These are phyloP conservation scores for Globisporangium sylvaticum DNA, from an alignment of 352 stramenopile genomes.

Conservation along the genomic window DNA sequence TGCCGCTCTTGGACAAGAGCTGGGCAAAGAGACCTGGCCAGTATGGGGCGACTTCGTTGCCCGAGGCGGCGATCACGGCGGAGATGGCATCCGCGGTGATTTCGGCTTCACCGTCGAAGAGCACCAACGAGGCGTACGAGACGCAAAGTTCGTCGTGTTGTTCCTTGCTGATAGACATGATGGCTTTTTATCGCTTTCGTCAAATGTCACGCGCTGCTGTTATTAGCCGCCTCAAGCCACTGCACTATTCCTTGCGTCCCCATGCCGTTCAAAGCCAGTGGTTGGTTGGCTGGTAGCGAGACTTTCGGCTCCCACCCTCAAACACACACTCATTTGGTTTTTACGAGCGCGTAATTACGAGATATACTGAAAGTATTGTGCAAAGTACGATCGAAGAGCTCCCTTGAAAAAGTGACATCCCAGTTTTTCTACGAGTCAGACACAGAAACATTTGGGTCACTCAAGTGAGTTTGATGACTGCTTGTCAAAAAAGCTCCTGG, in stretches of 20 bases:
- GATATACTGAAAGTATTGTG: not conserved
- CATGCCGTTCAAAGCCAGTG: slow-evolving; percentile 4
- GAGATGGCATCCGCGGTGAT: slow-evolving; percentile 72
- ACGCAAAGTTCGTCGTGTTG: slow-evolving; percentile 85
- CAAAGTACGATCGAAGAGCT: slow-evolving; percentile 2
- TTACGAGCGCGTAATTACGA: slow-evolving; percentile 10
- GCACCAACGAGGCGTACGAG: slow-evolving; percentile 79
- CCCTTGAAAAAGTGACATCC: not conserved
- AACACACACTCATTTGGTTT: not conserved
- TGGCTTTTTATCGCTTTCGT: slow-evolving; percentile 48
- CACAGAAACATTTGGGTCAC: not conserved
- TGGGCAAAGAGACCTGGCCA: slow-evolving; percentile 72
- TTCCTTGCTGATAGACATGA: slow-evolving; percentile 82
- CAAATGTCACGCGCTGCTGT: slow-evolving; percentile 29
- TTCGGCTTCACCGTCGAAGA: slow-evolving; percentile 83
- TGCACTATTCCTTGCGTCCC: not conserved
- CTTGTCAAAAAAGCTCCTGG: too few species aligned
- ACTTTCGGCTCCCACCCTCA: slow-evolving; percentile 1
- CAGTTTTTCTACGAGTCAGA: not conserved
- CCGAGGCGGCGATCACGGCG: slow-evolving; percentile 63
- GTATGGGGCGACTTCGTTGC: slow-evolving; percentile 85
- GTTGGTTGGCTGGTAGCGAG: slow-evolving; percentile 18
- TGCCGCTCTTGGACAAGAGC: slow-evolving; percentile 74
- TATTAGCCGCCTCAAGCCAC: slow-evolving; percentile 10
- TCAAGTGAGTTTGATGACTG: not conserved